phyloP scores from a whole-genome alignment of 75 land plant genomes.

The Selaginella tamariscina region DNA sequence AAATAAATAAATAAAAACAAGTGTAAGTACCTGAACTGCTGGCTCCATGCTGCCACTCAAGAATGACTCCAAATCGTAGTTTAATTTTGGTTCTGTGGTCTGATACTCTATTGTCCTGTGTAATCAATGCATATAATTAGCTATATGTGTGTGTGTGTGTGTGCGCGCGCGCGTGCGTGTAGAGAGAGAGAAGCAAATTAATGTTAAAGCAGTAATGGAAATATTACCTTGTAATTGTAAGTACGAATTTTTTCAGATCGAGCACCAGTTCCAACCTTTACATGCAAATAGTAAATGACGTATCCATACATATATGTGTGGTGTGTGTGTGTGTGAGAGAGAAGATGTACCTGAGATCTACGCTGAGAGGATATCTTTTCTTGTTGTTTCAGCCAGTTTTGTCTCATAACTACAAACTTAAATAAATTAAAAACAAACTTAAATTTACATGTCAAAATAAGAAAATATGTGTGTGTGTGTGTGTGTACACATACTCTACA shows the following conservation, averaged over 20 bases:
- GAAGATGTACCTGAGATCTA: conserved; percentile 56
- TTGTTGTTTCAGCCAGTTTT: conserved; percentile 85
- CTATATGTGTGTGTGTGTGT: too few relatives aligned
- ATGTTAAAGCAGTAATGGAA: not conserved
- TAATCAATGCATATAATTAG: too few relatives aligned
- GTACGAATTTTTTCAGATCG: conserved; percentile 94
- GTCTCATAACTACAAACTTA: conserved; percentile 56
- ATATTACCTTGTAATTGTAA: conserved; percentile 82
- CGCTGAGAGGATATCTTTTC: conserved; percentile 62
- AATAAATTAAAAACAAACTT: not conserved
- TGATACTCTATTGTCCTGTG: conserved; percentile 87
- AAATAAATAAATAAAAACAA: too few relatives aligned
- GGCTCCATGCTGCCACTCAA: conserved; percentile 72
- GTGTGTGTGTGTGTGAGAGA: too few relatives aligned
- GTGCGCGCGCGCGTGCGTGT: too few relatives aligned
- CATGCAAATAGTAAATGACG: not conserved
- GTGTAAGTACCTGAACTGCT: conserved; percentile 62
- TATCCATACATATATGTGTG: too few relatives aligned
- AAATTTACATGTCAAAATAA: too few relatives aligned
- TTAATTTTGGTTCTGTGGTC: conserved; percentile 93
- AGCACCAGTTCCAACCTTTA: conserved; percentile 94
- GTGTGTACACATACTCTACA: too few relatives aligned
- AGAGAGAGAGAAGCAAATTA: not conserved
- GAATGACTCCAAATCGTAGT: conserved; percentile 83
- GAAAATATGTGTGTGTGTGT: too few relatives aligned